Conservation (phyloP, 495 filamentous ascomycete genomes). For the Penicillium verhagenii region DNA sequence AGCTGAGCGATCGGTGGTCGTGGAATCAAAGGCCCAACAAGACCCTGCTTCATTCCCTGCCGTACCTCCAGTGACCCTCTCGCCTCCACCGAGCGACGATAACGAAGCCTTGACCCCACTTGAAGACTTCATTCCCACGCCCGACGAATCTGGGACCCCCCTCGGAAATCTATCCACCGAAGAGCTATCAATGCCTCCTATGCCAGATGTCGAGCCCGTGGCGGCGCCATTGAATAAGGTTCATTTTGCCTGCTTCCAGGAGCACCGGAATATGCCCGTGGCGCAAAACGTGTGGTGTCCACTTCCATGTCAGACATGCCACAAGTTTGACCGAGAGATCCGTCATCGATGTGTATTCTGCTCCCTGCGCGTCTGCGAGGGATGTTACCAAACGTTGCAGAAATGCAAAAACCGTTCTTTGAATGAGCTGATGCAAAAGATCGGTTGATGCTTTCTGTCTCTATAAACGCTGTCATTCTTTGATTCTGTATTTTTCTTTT, state of each 20-base stretch:
- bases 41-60: not conserved
- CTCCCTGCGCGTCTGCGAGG: constrained; percentile 45
- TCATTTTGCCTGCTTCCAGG: constrained; percentile 48
- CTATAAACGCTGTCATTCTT: not conserved
- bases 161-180: constrained; percentile 27
- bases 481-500: constrained; percentile 1
- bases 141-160: constrained; percentile 27
- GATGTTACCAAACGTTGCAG: constrained; percentile 40
- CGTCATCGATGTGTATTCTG: constrained; percentile 51
- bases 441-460: constrained; percentile 1
- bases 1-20: constrained; percentile 1
- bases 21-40: not conserved
- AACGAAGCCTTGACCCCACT: constrained; percentile 21
- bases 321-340: constrained; percentile 41
- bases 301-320: constrained; percentile 52
- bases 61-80: not conserved
- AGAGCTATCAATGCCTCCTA: constrained; percentile 28
- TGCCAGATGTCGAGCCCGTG: constrained; percentile 34
- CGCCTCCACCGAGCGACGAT: constrained; percentile 8
- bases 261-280: constrained; percentile 41
- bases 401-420: constrained; percentile 38
- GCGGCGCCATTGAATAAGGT: constrained; percentile 39
- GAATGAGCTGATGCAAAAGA: constrained; percentile 28
- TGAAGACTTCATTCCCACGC: constrained; percentile 42
- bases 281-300: constrained; percentile 47